Percentiles rank a stretch among this genome's conserved stretches.
These are phyloP conservation scores for Letharia lupina DNA, from an alignment of 495 filamentous ascomycete species.

Conservation along the genomic window DNA sequence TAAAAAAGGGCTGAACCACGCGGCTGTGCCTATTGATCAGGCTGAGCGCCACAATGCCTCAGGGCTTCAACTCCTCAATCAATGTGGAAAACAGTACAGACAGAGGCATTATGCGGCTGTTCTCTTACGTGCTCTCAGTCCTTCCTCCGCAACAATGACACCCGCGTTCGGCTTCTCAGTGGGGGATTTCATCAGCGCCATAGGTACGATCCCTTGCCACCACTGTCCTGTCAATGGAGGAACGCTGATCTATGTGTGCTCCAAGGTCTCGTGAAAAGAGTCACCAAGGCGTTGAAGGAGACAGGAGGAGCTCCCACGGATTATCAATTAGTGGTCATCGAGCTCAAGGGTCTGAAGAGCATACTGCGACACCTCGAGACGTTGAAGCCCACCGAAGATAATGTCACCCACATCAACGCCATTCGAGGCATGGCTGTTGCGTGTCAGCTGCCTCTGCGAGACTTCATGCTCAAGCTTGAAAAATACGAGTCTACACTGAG, in stretches of 20 bases:
- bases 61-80: background rate
- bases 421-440: background rate
- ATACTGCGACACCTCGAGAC: slow-evolving; percentile 1
- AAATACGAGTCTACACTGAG: background rate
- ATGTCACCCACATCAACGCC: slow-evolving; percentile 2
- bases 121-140: background rate
- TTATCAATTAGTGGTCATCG: background rate
- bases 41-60: background rate
- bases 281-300: background rate
- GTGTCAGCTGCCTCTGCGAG: background rate
- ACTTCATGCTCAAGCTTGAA: slow-evolving; percentile 5
- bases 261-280: background rate
- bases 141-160: background rate
- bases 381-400: background rate
- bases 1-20: background rate
- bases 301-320: slow-evolving; percentile 1
- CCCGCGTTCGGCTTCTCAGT: slow-evolving; percentile 9
- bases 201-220: background rate
- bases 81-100: background rate
- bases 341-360: background rate
- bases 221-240: background rate
- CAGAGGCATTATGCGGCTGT: background rate
- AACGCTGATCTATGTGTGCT: no score
- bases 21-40: background rate
- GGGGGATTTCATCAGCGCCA: slow-evolving; percentile 6